These are phyloP conservation scores for Skeletonema grethae DNA, from an alignment of 108 stramenopile species.

Conservation along the genomic window DNA sequence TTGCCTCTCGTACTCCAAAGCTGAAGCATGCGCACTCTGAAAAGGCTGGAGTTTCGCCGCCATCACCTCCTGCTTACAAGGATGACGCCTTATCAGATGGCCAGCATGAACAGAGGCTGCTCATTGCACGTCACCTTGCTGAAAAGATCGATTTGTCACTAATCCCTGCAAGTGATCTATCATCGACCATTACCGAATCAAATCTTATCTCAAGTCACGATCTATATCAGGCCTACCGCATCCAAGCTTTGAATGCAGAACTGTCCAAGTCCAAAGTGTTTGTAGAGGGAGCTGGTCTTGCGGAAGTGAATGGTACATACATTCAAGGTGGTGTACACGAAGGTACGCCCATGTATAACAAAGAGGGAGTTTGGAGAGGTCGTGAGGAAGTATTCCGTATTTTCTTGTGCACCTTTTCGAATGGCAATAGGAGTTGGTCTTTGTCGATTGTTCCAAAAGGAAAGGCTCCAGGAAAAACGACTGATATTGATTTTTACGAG, in stretches of 20 bases:
- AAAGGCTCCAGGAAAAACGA: slow-evolving; percentile 74
- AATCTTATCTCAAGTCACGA: slow-evolving; percentile 31
- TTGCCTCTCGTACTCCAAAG: slow-evolving; percentile 8
- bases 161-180: slow-evolving; percentile 44
- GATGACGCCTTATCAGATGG: slow-evolving; percentile 13
- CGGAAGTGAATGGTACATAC: slow-evolving; percentile 80
- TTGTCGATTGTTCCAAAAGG: slow-evolving; percentile 82
- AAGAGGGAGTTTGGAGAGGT: slow-evolving; percentile 59
- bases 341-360: slow-evolving; percentile 63
- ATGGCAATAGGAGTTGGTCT: slow-evolving; percentile 88
- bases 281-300: slow-evolving; percentile 77
- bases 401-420: slow-evolving; percentile 85
- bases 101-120: slow-evolving; percentile 25
- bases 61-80: slow-evolving; percentile 8
- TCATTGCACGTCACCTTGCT: slow-evolving; percentile 26
- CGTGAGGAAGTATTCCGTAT: slow-evolving; percentile 46
- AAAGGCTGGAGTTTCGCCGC: neutral
- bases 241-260: slow-evolving; percentile 48
- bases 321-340: slow-evolving; percentile 64
- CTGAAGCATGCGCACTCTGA: neutral
- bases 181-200: slow-evolving; percentile 35
- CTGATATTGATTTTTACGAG: slow-evolving; percentile 88
- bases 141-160: slow-evolving; percentile 43
- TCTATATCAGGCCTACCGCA: slow-evolving; percentile 42
- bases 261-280: slow-evolving; percentile 53